Evolutionary conservation across 225 moss, liverwort and hornwort species (phyloP), one percentile per base, ranked within the genome.

Genomic region (Pleurozium schreberi): DNA sequence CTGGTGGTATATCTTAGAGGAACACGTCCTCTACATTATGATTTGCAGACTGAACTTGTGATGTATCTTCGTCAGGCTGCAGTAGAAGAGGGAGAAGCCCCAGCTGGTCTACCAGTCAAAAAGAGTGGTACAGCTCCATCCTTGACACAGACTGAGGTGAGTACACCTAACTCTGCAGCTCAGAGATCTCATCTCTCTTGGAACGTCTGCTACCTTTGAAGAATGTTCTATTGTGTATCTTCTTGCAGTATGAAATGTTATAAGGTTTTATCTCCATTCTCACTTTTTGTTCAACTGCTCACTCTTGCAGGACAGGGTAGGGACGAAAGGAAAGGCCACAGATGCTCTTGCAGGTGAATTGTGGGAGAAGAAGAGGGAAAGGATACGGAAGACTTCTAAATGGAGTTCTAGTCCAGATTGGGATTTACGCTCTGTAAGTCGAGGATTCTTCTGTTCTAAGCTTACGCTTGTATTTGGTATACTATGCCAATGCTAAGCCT

Each of bases 331-430:
- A 84, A 95, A 97, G 91, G 95, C 97, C 57, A 99, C 99, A 58
- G 99, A 99, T 93, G 99, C 97, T 79, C 95, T 99, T 57, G 96
- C 99, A 75, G 99, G 99, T 86, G 99, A 99, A 92, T 91, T 97
- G 79, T 99, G 99, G 99, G 95, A 95, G 94, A 88, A 95, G 47
- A 99, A 97, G 90, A 95, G 92, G 92, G 97, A 99, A 90, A 93
- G 96, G 88, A 97, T 99, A 91, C 92, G 92, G 62, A 97, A 92
- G 86, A 89, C 90, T 82, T 99, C 99, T 20, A 97, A 97, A 88
- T 97, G 95, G 93, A 95, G 97, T 68, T 88, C 92, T 70, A 92
- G 90, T 90, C 92, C 97, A 45, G 96, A 99, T 84, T 99, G 99
- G 99, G 99, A 99, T 92, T 88, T 99, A 69, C 94, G 93, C 89